Evolutionary conservation across 2,329 filamentous ascomycete genomes (phyloP), one percentile per base, ranked within the genome.

Genomic region (Mycosphaerella arachidis): DNA sequence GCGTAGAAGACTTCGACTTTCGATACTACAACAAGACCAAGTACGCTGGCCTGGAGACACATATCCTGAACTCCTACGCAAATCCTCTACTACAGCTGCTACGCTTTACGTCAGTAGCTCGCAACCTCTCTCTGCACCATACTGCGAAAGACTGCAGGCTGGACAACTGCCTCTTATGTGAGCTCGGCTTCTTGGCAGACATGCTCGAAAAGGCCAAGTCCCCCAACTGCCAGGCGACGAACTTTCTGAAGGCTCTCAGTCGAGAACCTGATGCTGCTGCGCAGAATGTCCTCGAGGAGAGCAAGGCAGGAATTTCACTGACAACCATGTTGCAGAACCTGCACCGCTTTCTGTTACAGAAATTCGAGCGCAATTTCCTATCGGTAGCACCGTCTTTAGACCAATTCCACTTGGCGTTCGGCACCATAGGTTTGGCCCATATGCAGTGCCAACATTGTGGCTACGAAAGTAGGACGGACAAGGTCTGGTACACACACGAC

Each of bases 1-100:
- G 94, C 20, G 92, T 99, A n/a, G 93, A 97, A 70, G 95, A 99
- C 74, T 99, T 99, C 73, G 94, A 99, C 74, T 99, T 99, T 76
- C 89, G 91, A 59, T 97, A 91, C 74, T 99, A 95, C 80, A 99
- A 99, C 76, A 92, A 90, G 72, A 97, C 95, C 1, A 82, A 80
- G 27, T 96, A 91, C 71, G 96, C 94, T 9, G 94, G 94, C 0
- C 79, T 99, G 43, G 93, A 99, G 74, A 99, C 91, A 50, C 93
- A 99, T 72, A 97, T 99, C 62, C 85, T 92, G 46, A 97, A 99
- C 73, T 97, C 93, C 1, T 99, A 97, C 71, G 91, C 92, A 57
- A 99, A 99, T 68, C 84, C 94, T 0, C 82, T 99, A 4, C 80
- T 99, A 35, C 94, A 99, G 73, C 82, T 99, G 1, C 86, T 96